Evolutionary conservation across 129 eudicot genomes (phyloP).

Genomic region (Saposhnikovia divaricata): DNA sequence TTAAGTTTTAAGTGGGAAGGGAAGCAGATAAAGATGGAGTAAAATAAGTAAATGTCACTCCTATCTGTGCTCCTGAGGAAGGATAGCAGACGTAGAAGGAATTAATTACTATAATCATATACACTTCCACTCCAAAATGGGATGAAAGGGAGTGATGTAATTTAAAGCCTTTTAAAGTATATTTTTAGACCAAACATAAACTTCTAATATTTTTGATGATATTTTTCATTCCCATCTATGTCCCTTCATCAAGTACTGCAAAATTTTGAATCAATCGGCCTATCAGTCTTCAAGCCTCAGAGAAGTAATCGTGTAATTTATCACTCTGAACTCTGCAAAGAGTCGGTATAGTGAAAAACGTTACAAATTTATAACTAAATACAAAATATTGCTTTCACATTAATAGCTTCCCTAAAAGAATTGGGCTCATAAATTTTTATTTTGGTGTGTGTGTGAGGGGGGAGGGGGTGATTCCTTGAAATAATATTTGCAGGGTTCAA

Average conservation of each 20-base stretch:
- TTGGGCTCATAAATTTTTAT: no score
- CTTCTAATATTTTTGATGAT: background rate
- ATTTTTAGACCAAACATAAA: background rate
- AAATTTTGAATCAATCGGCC: background rate
- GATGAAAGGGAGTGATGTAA: background rate
- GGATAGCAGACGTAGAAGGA: background rate
- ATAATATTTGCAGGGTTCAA: background rate
- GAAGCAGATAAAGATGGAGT: no score
- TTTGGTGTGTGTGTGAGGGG: no score
- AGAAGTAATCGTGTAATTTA: background rate
- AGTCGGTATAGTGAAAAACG: background rate
- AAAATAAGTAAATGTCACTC: no score
- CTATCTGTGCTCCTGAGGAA: background rate
- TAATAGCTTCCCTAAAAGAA: no score
- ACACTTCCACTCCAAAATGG: background rate
- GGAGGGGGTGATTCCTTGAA: background rate
- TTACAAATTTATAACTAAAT: background rate
- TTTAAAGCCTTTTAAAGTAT: background rate
- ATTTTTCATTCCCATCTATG: background rate
- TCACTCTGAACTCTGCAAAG: background rate
- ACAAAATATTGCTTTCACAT: no score
- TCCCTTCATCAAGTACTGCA: background rate
- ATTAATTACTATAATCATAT: background rate
- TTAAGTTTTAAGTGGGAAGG: background rate
- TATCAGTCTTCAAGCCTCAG: background rate